Percentiles rank a stretch among this genome's conserved stretches.
phyloP scores from a whole-genome alignment of 2,329 filamentous ascomycete species.

The Sarocladium strictum region DNA sequence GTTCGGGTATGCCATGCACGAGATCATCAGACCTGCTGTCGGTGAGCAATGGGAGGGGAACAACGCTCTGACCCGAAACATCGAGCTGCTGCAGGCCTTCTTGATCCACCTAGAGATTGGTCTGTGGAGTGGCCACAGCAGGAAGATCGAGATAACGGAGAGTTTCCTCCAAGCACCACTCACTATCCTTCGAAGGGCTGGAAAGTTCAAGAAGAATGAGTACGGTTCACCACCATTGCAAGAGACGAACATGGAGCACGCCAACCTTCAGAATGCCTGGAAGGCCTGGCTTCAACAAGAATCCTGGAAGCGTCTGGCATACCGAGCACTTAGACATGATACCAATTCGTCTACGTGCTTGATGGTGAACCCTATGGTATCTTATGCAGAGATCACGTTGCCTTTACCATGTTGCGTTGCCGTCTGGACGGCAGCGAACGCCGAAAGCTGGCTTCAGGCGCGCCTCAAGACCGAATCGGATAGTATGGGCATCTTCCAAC shows the following conservation, averaged over 20 bases:
- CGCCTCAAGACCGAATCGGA: conserved; percentile 17
- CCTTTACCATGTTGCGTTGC: conserved; percentile 18
- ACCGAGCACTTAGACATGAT: conserved; percentile 23
- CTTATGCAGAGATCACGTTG: conserved; percentile 24
- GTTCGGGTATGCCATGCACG: conserved; percentile 34
- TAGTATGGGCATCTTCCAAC: neutral
- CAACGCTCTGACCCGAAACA: conserved; percentile 24
- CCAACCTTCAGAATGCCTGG: conserved; percentile 18
- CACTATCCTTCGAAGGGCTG: conserved; percentile 29
- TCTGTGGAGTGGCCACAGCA: conserved; percentile 30
- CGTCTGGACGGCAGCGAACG: conserved; percentile 19
- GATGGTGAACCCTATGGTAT: conserved; percentile 22
- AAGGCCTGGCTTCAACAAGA: conserved; percentile 22
- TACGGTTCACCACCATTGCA: conserved; percentile 13
- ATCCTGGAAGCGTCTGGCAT: conserved; percentile 24
- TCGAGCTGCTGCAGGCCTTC: conserved; percentile 26
- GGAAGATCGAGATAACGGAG: conserved; percentile 34
- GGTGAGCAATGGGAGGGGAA: conserved; percentile 27
- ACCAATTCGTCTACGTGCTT: conserved; percentile 23
- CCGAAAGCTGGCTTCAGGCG: conserved; percentile 12
- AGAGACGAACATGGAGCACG: conserved; percentile 4
- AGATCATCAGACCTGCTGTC: conserved; percentile 17
- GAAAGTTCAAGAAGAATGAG: conserved; percentile 21
- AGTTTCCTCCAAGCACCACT: conserved; percentile 28
- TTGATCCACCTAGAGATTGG: conserved; percentile 23